Evolutionary conservation across 176 grass and related monocot species (phyloP), one percentile per base, ranked within the genome.

Genomic region (Avena sativa): DNA sequence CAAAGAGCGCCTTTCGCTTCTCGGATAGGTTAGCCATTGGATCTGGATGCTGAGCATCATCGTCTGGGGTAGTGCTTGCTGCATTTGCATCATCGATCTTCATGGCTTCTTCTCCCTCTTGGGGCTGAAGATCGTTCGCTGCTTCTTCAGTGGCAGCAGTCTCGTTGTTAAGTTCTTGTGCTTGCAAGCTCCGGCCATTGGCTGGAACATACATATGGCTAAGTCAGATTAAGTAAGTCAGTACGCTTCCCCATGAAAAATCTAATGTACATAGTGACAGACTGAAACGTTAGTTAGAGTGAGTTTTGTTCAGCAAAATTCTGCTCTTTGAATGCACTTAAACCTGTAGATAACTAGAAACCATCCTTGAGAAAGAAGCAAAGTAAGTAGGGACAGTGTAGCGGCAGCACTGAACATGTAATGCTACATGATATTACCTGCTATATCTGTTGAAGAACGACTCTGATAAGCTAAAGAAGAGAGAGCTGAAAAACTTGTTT

Each of bases 1-100:
- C 97, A 16, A 99, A 99, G 38, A 99, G 87, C 10, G 97, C 90
- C 63, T 88, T 96, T 44, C 97, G 83, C 65, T 95, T 95, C 66
- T 94, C 97, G 2, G 97, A 96, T 60, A 94, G 43, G 76, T 86
- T 87, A 26, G 76, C 79, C 86, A 89, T 93, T 6, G 67, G 49
- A 50, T 92, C 86, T 68, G 61, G 57, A 23, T 87, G 86, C 11
- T 87, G 81, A 62, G 68, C 57, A 57, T 90, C 90, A 12, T 89
- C 81, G 4, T 51, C 48, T 38, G 70, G 28, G 32, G 50, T 36
- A 12, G 14, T 77, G 50, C 79, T 57, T 57, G 44, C 50, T 43
- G 70, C 86, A 62, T 16, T 81, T 81, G 61, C 44, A 8, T 88
- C 68, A 2, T 91, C 86, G 1, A 88, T 85, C 64, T 92, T 80